Evolutionary conservation across 371 early-diverging fungal species (phyloP).

Genomic region (Mucor piriformis): DNA sequence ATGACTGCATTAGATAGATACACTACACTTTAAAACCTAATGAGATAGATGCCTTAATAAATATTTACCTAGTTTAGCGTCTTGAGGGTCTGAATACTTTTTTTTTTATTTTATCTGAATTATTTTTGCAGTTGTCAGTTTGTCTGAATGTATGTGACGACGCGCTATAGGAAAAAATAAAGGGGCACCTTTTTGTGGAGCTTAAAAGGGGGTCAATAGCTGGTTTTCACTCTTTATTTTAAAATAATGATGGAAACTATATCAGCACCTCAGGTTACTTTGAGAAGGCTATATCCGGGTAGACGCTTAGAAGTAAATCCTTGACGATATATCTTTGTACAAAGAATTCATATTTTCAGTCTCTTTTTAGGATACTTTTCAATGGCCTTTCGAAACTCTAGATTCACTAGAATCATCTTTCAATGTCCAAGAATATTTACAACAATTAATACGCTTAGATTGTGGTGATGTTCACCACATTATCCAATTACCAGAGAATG

Average conservation of each 20-base stretch:
- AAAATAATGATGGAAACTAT: conserved; percentile 7
- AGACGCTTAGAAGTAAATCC: conserved; percentile 39
- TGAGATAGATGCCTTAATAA: too few relatives aligned
- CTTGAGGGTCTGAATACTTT: too few relatives aligned
- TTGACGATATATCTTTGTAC: background rate
- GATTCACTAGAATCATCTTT: conserved; percentile 77
- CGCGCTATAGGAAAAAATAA: background rate
- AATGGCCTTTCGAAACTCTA: conserved; percentile 57
- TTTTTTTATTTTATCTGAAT: too few relatives aligned
- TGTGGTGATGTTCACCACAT: conserved; percentile 64
- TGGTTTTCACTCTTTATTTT: background rate
- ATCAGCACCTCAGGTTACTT: background rate
- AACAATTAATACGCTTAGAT: conserved; percentile 70
- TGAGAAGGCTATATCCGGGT: conserved; percentile 46
- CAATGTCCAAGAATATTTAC: conserved; percentile 85
- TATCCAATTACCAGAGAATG: conserved; percentile 67
- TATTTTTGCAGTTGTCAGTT: too few relatives aligned
- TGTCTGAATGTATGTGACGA: too few relatives aligned
- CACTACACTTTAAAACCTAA: too few relatives aligned
- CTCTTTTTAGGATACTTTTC: conserved; percentile 52
- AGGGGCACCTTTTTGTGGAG: background rate
- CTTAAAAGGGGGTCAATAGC: background rate
- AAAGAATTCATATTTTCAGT: background rate
- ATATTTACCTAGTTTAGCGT: too few relatives aligned
- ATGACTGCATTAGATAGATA: too few relatives aligned